A percentile compares a stretch with the other conserved stretches of the same genome.
Evolutionary conservation across 495 filamentous ascomycete genomes (phyloP).

Genomic region (Aspergillus sclerotiicarbonarius): DNA sequence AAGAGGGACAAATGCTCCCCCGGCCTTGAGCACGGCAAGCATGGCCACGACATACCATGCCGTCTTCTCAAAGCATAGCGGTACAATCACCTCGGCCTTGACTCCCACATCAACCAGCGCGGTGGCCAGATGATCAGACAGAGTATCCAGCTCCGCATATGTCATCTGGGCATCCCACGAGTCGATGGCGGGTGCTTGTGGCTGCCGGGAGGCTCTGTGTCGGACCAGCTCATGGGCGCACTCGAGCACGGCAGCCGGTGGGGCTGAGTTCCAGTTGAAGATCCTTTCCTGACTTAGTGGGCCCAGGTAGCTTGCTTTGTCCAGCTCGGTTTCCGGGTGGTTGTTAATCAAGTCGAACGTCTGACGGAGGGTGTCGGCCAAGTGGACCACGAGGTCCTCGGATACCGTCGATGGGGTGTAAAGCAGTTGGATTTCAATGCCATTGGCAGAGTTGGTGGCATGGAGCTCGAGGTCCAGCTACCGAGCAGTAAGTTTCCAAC

Average conservation of each 20-base stretch:
- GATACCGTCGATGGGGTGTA: neutral
- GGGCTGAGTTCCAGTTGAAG: neutral
- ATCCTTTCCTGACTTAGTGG: neutral
- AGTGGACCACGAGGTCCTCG: neutral
- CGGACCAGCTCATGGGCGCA: neutral
- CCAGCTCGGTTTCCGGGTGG: neutral
- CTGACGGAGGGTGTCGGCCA: neutral
- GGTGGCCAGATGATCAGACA: slow-evolving; percentile 17
- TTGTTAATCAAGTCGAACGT: neutral
- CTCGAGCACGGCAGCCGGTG: neutral
- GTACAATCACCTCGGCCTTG: slow-evolving; percentile 21
- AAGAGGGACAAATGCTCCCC: slow-evolving; percentile 41
- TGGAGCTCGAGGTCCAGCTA: neutral
- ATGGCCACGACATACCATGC: slow-evolving; percentile 26
- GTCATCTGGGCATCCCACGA: slow-evolving; percentile 39
- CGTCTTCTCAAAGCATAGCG: slow-evolving; percentile 33
- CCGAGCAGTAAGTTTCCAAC: neutral
- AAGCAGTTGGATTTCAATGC: neutral
- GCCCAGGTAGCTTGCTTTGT: neutral
- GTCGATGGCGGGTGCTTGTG: slow-evolving; percentile 26
- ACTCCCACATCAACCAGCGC: slow-evolving; percentile 16
- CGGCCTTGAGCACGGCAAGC: slow-evolving; percentile 24
- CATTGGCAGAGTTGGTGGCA: neutral
- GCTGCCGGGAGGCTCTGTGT: slow-evolving; percentile 2
- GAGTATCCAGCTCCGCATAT: slow-evolving; percentile 34